These are phyloP conservation scores for Galerina marginata DNA, from an alignment of 768 basidiomycete genomes.

Conservation along the genomic window DNA sequence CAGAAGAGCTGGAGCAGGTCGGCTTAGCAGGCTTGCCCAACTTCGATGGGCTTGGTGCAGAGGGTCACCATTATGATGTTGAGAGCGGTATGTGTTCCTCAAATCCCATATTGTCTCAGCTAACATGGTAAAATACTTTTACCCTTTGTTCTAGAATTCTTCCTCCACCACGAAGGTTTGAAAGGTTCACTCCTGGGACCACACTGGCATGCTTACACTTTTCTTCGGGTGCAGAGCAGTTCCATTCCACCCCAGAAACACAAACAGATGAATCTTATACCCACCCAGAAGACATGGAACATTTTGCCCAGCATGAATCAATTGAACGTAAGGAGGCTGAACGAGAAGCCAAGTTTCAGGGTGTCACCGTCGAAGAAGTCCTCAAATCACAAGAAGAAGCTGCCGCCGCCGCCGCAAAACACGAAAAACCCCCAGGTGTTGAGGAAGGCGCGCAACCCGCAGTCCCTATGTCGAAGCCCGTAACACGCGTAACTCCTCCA, in stretches of 20 bases:
- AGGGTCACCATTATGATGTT: constrained; percentile 93
- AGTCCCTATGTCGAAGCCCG: constrained; percentile 42
- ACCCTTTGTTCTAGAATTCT: constrained; percentile 66
- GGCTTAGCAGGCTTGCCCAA: constrained; percentile 82
- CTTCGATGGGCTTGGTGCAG: constrained; percentile 83
- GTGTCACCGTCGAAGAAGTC: constrained; percentile 78
- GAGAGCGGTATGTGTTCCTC: constrained; percentile 70
- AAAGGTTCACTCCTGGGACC: background rate
- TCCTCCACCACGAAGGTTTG: constrained; percentile 95
- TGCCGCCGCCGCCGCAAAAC: constrained; percentile 31
- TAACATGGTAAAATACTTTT: constrained; percentile 1
- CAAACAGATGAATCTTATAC: constrained; percentile 95
- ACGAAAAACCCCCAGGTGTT: constrained; percentile 43
- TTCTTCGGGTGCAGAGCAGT: constrained; percentile 63
- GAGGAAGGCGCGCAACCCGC: constrained; percentile 23
- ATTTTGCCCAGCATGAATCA: constrained; percentile 85
- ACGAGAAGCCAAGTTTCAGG: constrained; percentile 84
- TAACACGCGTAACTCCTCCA: constrained; percentile 62
- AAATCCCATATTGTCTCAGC: background rate
- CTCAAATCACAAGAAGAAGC: constrained; percentile 54
- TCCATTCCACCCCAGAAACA: constrained; percentile 95
- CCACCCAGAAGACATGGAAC: constrained; percentile 93
- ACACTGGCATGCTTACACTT: background rate
- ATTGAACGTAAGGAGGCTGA: constrained; percentile 88
- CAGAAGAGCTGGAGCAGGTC: constrained; percentile 73